Base-by-base conservation (phyloP, 2,329 filamentous ascomycete genomes). In the Monosporascus sp. region DNA sequence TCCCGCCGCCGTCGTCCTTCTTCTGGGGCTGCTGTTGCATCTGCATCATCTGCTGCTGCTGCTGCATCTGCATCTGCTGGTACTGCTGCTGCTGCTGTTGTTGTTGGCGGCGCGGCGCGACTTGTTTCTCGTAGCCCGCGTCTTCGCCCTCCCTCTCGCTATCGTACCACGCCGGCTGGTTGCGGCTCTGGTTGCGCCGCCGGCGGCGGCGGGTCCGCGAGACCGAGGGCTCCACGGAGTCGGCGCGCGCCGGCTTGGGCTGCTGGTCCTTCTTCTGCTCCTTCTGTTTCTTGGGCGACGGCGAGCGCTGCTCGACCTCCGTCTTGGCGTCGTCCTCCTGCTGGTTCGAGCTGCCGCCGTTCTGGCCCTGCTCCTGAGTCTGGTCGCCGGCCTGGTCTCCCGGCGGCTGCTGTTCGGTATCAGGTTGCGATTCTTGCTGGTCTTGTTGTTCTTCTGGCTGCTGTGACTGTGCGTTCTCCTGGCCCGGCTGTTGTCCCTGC, bases 221-320 rank as follows among this genome's bases (percentile, higher is more conserved):
- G 44, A 58, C 60, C 46, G 57, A 65, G 7, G 58, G 64, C 52
- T 60, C 61, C 50, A 61, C 58, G 2, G 65, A 65, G 44, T 65
- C 63, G 25, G 41, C 57, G 25, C 60, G 60, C 47, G 57, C 48
- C 27, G 57, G 57, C 47, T 59, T 61, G 3, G 60, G 54, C 48
- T 61, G 61, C 24, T 54, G 57, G 49, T 58, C 50, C 22, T 60
- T 55, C 54, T 64, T 62, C 48, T 57, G 52, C 9, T 55, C 27
- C 48, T 41, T 64, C 61, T 67, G 74, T 51, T 78, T 72, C 62
- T 74, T 79, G 25, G 67, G 62, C 60, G 76, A 76, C 47, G 58
- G 50, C 51, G 57, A 51, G 51, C 55, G 51, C 31, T 55, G 52
- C 38, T 62, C 53, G 49, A 51, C 52, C 48, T 54, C 48, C 24